These are phyloP conservation scores for Pisolithus microcarpus DNA, from an alignment of 768 basidiomycete species.

Conservation along the genomic window DNA sequence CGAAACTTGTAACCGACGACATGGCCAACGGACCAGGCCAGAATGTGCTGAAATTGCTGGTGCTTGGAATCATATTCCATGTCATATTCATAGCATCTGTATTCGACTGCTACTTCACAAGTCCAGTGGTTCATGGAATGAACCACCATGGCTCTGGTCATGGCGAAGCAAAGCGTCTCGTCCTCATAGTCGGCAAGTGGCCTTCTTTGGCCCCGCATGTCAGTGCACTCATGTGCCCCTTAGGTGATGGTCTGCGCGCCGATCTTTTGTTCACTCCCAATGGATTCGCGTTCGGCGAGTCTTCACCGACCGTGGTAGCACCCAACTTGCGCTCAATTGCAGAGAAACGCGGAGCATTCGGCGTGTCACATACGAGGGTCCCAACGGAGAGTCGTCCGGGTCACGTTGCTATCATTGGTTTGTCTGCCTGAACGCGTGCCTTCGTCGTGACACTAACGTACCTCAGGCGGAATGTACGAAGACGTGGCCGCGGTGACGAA, in stretches of 20 bases:
- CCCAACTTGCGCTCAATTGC: slow-evolving; percentile 67
- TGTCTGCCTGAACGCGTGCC: slow-evolving; percentile 3
- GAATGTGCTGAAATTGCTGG: slow-evolving; percentile 37
- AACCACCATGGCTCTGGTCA: slow-evolving; percentile 38
- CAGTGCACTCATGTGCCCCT: not conserved
- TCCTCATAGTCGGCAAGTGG: slow-evolving; percentile 66
- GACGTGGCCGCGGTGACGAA: slow-evolving; percentile 85
- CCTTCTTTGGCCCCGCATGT: not conserved
- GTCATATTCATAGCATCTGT: slow-evolving; percentile 61
- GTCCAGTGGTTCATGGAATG: slow-evolving; percentile 78
- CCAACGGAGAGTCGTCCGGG: slow-evolving; percentile 87
- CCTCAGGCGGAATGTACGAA: slow-evolving; percentile 83
- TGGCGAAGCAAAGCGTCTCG: slow-evolving; percentile 62
- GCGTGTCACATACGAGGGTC: slow-evolving; percentile 78
- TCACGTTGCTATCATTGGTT: slow-evolving; percentile 83
- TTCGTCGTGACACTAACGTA: slow-evolving; percentile 4
- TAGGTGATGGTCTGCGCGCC: slow-evolving; percentile 79
- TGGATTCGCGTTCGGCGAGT: slow-evolving; percentile 45
- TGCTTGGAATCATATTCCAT: slow-evolving; percentile 71
- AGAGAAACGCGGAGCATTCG: slow-evolving; percentile 66
- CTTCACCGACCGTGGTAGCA: slow-evolving; percentile 55
- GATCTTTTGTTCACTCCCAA: slow-evolving; percentile 67
- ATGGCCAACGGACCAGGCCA: slow-evolving; percentile 12
- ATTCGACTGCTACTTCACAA: slow-evolving; percentile 87
- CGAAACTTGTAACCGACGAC: no score